Evolutionary conservation across 768 basidiomycete genomes (phyloP).

Genomic region (Kwoniella bestiolae): DNA sequence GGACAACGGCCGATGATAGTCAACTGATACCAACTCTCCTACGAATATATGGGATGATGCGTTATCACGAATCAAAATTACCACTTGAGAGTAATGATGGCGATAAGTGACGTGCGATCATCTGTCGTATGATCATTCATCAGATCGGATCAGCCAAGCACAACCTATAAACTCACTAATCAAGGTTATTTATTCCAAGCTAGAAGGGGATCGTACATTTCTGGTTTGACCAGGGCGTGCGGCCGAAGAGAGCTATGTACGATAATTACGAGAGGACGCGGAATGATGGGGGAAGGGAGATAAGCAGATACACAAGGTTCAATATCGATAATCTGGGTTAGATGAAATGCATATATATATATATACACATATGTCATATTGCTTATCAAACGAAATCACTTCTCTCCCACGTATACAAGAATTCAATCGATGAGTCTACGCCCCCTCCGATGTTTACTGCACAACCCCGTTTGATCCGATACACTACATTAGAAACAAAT

Average conservation of each 20-base stretch:
- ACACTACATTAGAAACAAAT: no score
- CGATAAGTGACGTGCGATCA: slow-evolving; percentile 12
- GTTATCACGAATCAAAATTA: neutral
- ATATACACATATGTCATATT: neutral
- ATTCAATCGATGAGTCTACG: no score
- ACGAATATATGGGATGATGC: neutral
- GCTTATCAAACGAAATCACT: no score
- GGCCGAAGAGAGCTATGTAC: no score
- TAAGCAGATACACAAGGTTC: neutral
- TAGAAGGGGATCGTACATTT: no score
- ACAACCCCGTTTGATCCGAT: no score
- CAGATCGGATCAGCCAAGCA: neutral
- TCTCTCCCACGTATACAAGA: no score
- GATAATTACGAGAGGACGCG: slow-evolving; percentile 6
- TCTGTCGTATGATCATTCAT: neutral
- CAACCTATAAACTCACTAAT: neutral
- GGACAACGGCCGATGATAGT: no score
- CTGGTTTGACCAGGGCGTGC: no score
- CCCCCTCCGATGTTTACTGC: no score
- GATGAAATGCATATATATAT: neutral
- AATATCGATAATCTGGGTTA: neutral
- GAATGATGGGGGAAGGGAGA: neutral
- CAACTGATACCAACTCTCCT: no score
- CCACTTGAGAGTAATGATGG: neutral
- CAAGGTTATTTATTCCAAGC: no score